Evolutionary conservation across 306 rosid genomes (phyloP).

Genomic region (Urtica urens): DNA sequence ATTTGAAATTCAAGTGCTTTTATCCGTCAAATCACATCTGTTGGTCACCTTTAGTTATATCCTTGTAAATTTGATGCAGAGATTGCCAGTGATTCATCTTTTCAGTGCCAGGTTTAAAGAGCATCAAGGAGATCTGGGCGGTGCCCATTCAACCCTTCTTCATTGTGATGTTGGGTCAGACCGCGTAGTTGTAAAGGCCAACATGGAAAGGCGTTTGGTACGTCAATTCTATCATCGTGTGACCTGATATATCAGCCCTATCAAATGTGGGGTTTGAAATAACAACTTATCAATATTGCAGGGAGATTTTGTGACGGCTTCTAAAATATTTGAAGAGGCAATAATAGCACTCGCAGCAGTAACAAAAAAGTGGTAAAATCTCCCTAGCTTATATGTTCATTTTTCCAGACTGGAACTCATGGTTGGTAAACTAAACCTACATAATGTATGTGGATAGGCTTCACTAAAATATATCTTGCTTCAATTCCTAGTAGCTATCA

Average conservation of each 20-base stretch:
- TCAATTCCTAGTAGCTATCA: no score
- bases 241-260: constrained; percentile 9
- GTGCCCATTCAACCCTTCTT: constrained; percentile 56
- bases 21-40: no score
- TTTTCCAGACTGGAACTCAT: constrained; percentile 56
- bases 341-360: constrained; percentile 41
- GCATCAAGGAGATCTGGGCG: constrained; percentile 57
- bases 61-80: constrained; percentile 72
- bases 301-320: constrained; percentile 75
- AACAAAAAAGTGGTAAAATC: constrained; percentile 33
- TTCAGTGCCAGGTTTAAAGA: constrained; percentile 87
- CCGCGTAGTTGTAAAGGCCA: constrained; percentile 56
- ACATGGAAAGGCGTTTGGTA: constrained; percentile 91
- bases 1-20: no score
- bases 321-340: constrained; percentile 58
- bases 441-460: no score
- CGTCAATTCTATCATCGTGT: constrained; percentile 14
- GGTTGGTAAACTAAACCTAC: constrained; percentile 55
- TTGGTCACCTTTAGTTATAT: no score
- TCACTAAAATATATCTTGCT: no score
- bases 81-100: constrained; percentile 59
- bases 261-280: constrained; percentile 5
- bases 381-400: constrained; percentile 58
- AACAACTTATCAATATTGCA: constrained; percentile 24
- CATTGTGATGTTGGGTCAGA: constrained; percentile 42